A percentile compares a stretch with the other conserved stretches of the same genome.
These are phyloP conservation scores for Claviceps paspali DNA, from an alignment of 2,329 filamentous ascomycete genomes.

Conservation along the genomic window DNA sequence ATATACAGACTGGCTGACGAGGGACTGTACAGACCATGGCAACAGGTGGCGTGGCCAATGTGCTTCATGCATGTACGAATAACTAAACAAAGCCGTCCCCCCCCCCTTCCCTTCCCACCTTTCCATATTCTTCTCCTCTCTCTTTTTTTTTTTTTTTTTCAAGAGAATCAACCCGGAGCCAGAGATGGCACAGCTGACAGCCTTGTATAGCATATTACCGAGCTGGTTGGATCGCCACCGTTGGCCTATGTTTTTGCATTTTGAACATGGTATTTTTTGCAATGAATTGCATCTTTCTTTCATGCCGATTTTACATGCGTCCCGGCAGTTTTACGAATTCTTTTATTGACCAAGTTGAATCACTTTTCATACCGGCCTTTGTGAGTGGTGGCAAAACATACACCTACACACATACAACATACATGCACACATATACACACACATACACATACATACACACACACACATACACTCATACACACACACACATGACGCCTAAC, in stretches of 20 bases:
- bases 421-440: no score
- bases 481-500: not conserved
- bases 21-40: slow-evolving; percentile 24
- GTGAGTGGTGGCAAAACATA: slow-evolving; percentile 20
- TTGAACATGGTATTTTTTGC: slow-evolving; percentile 49
- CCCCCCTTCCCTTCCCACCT: no score
- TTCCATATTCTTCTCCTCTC: no score
- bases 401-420: no score
- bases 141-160: no score
- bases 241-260: slow-evolving; percentile 47
- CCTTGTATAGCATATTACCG: slow-evolving; percentile 5
- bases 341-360: slow-evolving; percentile 63
- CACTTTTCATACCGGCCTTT: slow-evolving; percentile 58
- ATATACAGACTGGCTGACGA: not conserved
- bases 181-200: not conserved
- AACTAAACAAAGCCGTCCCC: no score
- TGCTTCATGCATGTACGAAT: slow-evolving; percentile 23
- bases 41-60: slow-evolving; percentile 40
- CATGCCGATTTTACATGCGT: slow-evolving; percentile 51
- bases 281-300: slow-evolving; percentile 47
- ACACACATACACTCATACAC: no score
- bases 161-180: not conserved
- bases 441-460: no score
- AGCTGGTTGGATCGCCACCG: slow-evolving; percentile 38
- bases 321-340: slow-evolving; percentile 57